Base-by-base conservation (phyloP, 306 rosid genomes). In the Abrus pulchellus region DNA sequence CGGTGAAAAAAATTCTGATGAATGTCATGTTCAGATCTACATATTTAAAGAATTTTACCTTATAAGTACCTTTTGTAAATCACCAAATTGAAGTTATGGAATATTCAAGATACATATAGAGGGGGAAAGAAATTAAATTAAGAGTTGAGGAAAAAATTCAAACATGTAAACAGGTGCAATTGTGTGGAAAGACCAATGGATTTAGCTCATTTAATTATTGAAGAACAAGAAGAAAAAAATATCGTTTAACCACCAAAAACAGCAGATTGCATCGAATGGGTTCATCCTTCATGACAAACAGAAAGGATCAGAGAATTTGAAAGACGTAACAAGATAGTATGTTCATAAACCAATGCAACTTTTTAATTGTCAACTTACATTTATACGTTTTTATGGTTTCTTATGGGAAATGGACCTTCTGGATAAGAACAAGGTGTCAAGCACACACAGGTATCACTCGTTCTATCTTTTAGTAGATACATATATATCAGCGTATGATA, bases 1-100 rank as follows among this genome's bases (percentile, higher is more conserved):
- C 43, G 45, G 32, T 48, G 34, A 48, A 9, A 43, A 67, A 12
- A 12, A 13, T 20, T 41, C 4, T 59, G 27, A 67, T 73, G 67
- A 30, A 73, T 72, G 54, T 53, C 47, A 55, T 59, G 34, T 63
- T 63, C 68, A 80, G 54, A 71, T 12, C 20, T 38, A 41, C 6
- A 62, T 32, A 53, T 52, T 50, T 71, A 38, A 27, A 50, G 14
- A 62, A 33, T 33, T 34, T 62, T 6, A 47, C 32, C 80, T 8
- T 36, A 1, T 27, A 13, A 5, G 30, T 53, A 44, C 9, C 33
- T 36, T 75, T 10, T 47, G 6, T 9, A 1, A 63, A 47, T 59
- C 45, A 68, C 40, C 61, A 14, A 64, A 29, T 77, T 3, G 74
- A 38, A 54, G 57, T 8, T 53, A 14, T 80, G 55, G 54, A 71